Evolutionary conservation across 495 filamentous ascomycete genomes (phyloP).

Genomic region (Penicillium maclennaniae): DNA sequence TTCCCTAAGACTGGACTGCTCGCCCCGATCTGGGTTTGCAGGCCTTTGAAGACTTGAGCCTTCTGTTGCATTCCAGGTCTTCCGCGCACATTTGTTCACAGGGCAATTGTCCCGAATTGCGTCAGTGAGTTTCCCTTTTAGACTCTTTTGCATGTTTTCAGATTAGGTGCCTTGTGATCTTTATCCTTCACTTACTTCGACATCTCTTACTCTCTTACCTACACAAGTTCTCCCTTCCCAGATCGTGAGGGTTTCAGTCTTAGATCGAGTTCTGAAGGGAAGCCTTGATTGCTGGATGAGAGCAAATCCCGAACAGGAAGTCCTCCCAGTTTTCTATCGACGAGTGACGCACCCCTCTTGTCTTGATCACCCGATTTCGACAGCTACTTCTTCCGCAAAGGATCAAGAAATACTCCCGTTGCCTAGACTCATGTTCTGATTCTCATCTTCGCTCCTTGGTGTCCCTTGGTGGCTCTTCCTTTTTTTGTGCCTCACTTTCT

Average conservation of each 20-base stretch:
- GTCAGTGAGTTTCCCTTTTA: constrained; percentile 20
- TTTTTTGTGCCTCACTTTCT: not conserved
- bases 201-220: constrained; percentile 9
- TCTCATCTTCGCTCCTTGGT: constrained; percentile 3
- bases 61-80: constrained; percentile 4
- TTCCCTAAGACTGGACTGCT: not conserved
- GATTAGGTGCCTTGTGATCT: not conserved
- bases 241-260: not conserved
- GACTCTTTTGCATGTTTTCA: constrained; percentile 1
- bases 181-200: too few relatives aligned
- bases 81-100: constrained; percentile 3
- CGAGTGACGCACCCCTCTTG: constrained; percentile 14
- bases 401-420: not conserved
- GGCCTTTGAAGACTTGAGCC: not conserved
- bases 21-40: constrained; percentile 5
- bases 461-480: too few relatives aligned
- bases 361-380: not conserved
- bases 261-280: not conserved
- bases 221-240: constrained; percentile 5
- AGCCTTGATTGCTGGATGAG: constrained; percentile 7
- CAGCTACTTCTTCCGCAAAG: not conserved
- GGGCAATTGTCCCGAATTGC: constrained; percentile 11
- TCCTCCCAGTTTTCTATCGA: constrained; percentile 3
- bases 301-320: constrained; percentile 16
- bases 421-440: constrained; percentile 13